Percentiles rank a stretch among this genome's conserved stretches.
Conservation (phyloP, 2,329 filamentous ascomycete species). For the Septoria linicola region DNA sequence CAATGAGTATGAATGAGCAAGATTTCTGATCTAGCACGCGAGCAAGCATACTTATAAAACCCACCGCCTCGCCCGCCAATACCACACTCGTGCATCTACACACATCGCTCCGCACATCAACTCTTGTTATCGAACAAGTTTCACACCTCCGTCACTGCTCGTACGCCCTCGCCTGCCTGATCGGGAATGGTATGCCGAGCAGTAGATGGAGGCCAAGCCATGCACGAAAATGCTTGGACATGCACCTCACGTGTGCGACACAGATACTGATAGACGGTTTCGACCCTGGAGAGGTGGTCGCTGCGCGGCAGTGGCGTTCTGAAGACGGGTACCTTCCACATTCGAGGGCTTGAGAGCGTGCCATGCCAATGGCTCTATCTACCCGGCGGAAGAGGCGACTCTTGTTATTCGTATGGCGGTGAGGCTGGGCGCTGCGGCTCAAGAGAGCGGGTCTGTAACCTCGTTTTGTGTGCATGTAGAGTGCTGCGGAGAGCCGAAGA, state of each 20-base stretch:
- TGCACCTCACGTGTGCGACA: conserved; percentile 1
- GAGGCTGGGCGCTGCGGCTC: too few relatives aligned
- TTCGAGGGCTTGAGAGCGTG: neutral
- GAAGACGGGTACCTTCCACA: conserved; percentile 4
- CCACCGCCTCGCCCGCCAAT: too few relatives aligned
- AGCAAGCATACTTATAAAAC: conserved; percentile 2
- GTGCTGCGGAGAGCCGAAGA: too few relatives aligned
- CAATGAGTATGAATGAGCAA: conserved; percentile 9
- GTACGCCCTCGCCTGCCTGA: neutral
- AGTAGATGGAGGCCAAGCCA: neutral
- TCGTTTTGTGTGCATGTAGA: too few relatives aligned
- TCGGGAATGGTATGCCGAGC: neutral
- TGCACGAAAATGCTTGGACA: neutral
- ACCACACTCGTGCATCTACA: neutral
- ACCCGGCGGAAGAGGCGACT: too few relatives aligned
- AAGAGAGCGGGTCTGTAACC: too few relatives aligned
- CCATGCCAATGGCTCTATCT: too few relatives aligned
- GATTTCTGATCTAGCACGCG: neutral
- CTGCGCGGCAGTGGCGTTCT: neutral
- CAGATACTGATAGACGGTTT: too few relatives aligned
- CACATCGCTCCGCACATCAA: neutral
- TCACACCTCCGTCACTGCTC: neutral
- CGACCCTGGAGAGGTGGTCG: too few relatives aligned
- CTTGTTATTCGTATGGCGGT: too few relatives aligned
- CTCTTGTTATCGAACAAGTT: neutral